Conservation (phyloP, 495 filamentous ascomycete genomes). For the Lasiosphaeria ovina region DNA sequence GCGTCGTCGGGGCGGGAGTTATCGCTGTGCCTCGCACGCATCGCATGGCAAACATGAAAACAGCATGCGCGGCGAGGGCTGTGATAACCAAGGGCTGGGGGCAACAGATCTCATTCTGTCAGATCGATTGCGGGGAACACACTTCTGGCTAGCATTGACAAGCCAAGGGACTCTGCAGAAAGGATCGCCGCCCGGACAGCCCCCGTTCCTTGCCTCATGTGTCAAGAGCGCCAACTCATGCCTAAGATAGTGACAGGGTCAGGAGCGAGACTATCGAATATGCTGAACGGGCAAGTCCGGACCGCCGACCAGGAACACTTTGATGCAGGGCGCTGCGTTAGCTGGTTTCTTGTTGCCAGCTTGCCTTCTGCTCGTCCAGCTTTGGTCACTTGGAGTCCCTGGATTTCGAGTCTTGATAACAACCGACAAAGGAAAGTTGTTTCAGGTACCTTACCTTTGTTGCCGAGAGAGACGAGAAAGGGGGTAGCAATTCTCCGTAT, state of each 20-base stretch:
- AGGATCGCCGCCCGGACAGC: conserved; percentile 1
- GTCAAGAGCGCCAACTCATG: not conserved
- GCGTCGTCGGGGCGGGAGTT: too few species aligned
- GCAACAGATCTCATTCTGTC: conserved; percentile 2
- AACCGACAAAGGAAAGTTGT: conserved; percentile 2
- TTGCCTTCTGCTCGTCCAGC: not conserved
- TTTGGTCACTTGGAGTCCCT: not conserved
- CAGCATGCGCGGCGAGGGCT: not conserved
- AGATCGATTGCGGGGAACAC: conserved; percentile 2
- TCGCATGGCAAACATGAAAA: not conserved
- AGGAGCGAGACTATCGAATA: not conserved
- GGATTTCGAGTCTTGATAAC: not conserved
- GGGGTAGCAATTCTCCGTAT: not conserved
- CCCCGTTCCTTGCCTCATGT: conserved; percentile 1
- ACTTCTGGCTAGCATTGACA: not conserved
- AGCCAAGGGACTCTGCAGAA: not conserved
- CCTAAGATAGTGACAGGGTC: not conserved
- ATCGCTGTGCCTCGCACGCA: not conserved
- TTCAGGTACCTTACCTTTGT: not conserved
- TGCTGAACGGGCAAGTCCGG: not conserved
- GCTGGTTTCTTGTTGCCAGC: not conserved
- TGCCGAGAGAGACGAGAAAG: too few species aligned
- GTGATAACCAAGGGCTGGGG: not conserved
- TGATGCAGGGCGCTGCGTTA: not conserved
- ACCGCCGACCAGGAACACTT: not conserved